phyloP scores from a whole-genome alignment of 2,329 filamentous ascomycete genomes.

The Arthrobotrys megalospora region DNA sequence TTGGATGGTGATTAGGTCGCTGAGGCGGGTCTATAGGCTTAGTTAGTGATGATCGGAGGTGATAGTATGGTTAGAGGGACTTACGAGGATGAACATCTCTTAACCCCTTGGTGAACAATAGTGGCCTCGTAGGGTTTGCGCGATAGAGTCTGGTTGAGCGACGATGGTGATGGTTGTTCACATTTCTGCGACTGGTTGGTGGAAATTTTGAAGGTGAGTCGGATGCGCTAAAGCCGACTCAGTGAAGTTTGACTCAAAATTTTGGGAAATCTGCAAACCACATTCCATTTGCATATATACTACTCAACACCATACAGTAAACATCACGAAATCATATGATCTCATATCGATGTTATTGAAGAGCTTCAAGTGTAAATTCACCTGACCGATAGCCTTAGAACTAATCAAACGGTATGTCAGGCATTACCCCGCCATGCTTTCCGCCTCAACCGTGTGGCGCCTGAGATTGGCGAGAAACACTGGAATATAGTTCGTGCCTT shows the following conservation, averaged over 20 bases:
- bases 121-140: background rate
- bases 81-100: constrained; percentile 61
- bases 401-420: background rate
- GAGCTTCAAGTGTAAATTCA: background rate
- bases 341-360: background rate
- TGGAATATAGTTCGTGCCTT: background rate
- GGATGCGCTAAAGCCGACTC: constrained; percentile 17
- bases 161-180: constrained; percentile 26
- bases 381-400: background rate
- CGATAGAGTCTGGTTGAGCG: background rate
- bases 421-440: background rate
- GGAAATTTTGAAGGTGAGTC: constrained; percentile 18
- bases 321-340: constrained; percentile 12
- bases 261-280: background rate
- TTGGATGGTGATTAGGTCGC: constrained; percentile 92
- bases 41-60: background rate
- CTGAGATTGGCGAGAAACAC: background rate
- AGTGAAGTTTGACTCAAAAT: constrained; percentile 18
- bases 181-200: constrained; percentile 44
- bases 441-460: constrained; percentile 29
- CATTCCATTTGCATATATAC: background rate
- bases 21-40: constrained; percentile 82
- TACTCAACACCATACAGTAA: constrained; percentile 3
- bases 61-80: background rate
- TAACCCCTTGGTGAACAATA: background rate